Base-by-base conservation (phyloP, 169 alveolate species). In the Cryptosporidium sp. region DNA sequence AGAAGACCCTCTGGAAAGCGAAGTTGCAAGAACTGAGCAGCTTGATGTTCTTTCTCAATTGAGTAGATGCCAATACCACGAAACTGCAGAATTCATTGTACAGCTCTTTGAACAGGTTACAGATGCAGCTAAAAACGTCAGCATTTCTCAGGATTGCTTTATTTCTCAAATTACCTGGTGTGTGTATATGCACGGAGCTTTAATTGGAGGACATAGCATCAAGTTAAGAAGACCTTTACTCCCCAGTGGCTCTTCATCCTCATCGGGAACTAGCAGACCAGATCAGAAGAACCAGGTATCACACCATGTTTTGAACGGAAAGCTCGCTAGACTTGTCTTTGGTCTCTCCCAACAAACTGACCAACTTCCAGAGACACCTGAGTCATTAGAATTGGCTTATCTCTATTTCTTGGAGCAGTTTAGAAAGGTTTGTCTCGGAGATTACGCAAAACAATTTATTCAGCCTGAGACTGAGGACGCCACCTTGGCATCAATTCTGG, bases 381-480 rank as follows among this genome's bases (percentile, higher is more conserved):
- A 93, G 52, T 85, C 91, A 35, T 93, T 96, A 33, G 98, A 96
- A 86, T 91, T 95, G 26, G 94, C 95, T 16, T 95, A 94, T 89
- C 93, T 97, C 51, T 95, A 95, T 85, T 97, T 96, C 93, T 86
- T 97, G 92, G 98, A 96, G 61, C 97, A 96, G 87, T 97, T 97
- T 87, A 94, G 97, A 56, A 97, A 97, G 94, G 95, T 97, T 10
- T 95, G 92, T 69, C 94, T 96, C 39, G 97, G 98, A 26, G 98
- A 96, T 89, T 96, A 96, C 53, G 97, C 97, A 53, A 95, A 95
- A 91, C 96, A 95, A 60, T 92, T 94, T 51, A 94, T 94, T 16
- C 94, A 86, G 39, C 93, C 94, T 23, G 94, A 93, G 33, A 73
- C 70, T 71, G 94, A 93, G 75, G 95, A 94, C 29, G 92, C 95